phyloP scores from a whole-genome alignment of 2,329 filamentous ascomycete genomes.

The Paecilomyces sp. region DNA sequence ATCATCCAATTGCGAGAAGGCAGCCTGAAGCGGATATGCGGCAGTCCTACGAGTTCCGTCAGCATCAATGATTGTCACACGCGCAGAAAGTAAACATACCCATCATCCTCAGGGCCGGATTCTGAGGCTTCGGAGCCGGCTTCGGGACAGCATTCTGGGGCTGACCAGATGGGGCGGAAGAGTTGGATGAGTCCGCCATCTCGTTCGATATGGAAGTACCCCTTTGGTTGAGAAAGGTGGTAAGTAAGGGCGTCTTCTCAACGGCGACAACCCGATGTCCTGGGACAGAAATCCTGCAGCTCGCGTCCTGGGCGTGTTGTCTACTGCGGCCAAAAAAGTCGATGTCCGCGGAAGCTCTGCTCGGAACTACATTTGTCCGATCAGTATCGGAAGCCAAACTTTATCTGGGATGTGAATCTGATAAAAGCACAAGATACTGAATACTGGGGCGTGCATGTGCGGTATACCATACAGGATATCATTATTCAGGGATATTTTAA shows the following conservation, averaged over 20 bases:
- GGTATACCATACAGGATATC: not conserved
- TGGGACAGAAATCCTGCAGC: not conserved
- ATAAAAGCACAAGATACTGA: not conserved
- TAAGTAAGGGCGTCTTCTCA: not conserved
- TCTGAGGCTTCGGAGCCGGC: constrained; percentile 11
- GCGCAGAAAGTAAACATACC: constrained; percentile 8
- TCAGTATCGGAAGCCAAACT: not conserved
- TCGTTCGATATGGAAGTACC: constrained; percentile 1
- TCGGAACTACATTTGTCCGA: constrained; percentile 6
- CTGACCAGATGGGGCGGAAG: constrained; percentile 27
- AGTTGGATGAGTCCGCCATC: constrained; percentile 30
- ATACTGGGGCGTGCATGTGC: too few species aligned
- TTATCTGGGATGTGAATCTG: not conserved
- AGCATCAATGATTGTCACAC: constrained; percentile 5
- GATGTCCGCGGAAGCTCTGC: constrained; percentile 4
- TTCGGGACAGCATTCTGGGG: constrained; percentile 19
- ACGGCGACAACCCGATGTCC: not conserved
- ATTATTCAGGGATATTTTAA: not conserved
- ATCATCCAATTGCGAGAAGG: constrained; percentile 98
- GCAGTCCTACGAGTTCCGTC: constrained; percentile 54
- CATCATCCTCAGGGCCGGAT: constrained; percentile 16
- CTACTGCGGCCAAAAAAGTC: not conserved
- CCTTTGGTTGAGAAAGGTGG: not conserved
- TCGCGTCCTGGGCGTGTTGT: not conserved
- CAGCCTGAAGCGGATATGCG: constrained; percentile 72